Conservation (phyloP, 2,329 filamentous ascomycete species). For the Stagonosporopsis chrysanthemi region DNA sequence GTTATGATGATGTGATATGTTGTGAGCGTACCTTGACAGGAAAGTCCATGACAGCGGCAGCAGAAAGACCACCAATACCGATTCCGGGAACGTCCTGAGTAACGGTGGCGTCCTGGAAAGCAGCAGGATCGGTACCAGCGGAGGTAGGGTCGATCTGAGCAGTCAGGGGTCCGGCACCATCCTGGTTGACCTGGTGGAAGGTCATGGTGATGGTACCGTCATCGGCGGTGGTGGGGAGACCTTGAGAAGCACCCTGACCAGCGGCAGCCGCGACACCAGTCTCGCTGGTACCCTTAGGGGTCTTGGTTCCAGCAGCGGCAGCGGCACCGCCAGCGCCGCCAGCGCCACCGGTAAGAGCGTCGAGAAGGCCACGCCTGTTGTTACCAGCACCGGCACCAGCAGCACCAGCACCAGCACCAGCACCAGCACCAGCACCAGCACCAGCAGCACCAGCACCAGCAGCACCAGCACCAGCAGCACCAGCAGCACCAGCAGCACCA, state of each 20-base stretch:
- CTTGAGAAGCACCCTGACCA: slow-evolving; percentile 61
- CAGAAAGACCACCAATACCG: slow-evolving; percentile 64
- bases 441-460: neutral
- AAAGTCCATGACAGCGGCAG: slow-evolving; percentile 69
- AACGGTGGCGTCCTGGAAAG: slow-evolving; percentile 67
- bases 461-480: neutral
- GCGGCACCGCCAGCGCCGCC: slow-evolving; percentile 21
- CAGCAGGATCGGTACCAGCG: slow-evolving; percentile 65
- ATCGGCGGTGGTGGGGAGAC: slow-evolving; percentile 68
- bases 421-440: neutral
- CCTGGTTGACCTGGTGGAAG: slow-evolving; percentile 75
- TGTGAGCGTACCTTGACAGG: slow-evolving; percentile 56
- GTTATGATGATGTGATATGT: neutral
- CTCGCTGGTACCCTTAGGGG: slow-evolving; percentile 57
- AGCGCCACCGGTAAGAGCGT: slow-evolving; percentile 31
- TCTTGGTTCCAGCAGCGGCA: slow-evolving; percentile 56
- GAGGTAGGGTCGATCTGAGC: slow-evolving; percentile 69
- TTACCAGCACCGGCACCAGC: slow-evolving; percentile 3
- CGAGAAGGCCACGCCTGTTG: slow-evolving; percentile 40
- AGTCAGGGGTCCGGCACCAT: slow-evolving; percentile 70
- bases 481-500: neutral
- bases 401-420: too few species aligned
- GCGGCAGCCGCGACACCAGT: slow-evolving; percentile 62
- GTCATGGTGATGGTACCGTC: slow-evolving; percentile 69
- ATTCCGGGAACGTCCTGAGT: slow-evolving; percentile 68